These are phyloP conservation scores for Hyaloscypha hepaticicola DNA, from an alignment of 495 filamentous ascomycete genomes.

Conservation along the genomic window DNA sequence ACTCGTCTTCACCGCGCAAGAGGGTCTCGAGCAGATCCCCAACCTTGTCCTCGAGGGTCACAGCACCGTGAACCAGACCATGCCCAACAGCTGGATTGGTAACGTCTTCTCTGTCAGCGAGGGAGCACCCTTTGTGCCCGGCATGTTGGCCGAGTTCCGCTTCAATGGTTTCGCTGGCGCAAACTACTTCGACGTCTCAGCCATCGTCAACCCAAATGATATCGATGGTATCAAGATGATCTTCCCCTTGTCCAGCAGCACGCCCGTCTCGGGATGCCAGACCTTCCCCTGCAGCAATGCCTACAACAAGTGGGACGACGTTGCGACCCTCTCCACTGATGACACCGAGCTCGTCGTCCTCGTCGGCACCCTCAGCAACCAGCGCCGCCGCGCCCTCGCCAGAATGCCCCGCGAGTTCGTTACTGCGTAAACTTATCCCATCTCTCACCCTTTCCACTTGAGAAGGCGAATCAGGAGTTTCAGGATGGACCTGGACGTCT, in stretches of 20 bases:
- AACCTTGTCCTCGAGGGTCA: conserved; percentile 35
- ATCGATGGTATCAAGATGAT: conserved; percentile 45
- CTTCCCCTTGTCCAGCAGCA: conserved; percentile 37
- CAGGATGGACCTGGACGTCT: not conserved
- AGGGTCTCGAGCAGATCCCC: conserved; percentile 26
- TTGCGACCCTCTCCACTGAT: conserved; percentile 43
- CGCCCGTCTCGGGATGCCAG: conserved; percentile 43
- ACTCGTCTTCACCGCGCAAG: conserved; percentile 43
- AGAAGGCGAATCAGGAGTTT: not conserved
- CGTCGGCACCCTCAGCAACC: conserved; percentile 22
- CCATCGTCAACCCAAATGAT: conserved; percentile 52
- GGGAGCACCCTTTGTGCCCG: conserved; percentile 37
- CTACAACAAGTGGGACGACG: conserved; percentile 50
- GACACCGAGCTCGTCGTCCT: conserved; percentile 24
- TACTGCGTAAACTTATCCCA: conserved; percentile 7
- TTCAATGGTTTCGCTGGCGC: conserved; percentile 43
- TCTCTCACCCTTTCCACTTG: not conserved
- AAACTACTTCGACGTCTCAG: conserved; percentile 54
- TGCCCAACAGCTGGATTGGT: conserved; percentile 47
- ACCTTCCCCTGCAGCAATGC: conserved; percentile 47
- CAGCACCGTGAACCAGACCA: conserved; percentile 30
- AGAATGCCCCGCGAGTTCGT: conserved; percentile 11
- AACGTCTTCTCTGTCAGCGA: conserved; percentile 46
- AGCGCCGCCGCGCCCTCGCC: conserved; percentile 14
- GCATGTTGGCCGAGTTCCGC: conserved; percentile 54